Base-by-base conservation (phyloP, 2,329 filamentous ascomycete genomes). In the Clonostachys rhizophaga region DNA sequence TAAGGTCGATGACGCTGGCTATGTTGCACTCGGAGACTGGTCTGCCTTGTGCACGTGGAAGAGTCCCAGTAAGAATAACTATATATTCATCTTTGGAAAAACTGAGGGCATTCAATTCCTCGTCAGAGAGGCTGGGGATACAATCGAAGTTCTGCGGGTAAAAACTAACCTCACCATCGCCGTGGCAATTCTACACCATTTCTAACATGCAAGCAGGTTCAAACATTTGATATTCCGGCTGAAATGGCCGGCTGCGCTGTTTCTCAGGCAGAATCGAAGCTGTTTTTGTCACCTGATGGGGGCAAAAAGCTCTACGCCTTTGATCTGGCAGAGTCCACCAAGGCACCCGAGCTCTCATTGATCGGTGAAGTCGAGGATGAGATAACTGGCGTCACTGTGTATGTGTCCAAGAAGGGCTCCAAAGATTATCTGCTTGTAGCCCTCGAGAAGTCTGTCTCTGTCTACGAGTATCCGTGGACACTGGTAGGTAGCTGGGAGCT, bases 51-150 rank as follows among this genome's bases (percentile, higher is more conserved):
- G 73, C 53, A 57, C 62, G 10, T 75, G 70, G 71, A 68, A 61
- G 50, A 71, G 66, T 45, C 54, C 54, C 16, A 68, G 63, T 16
- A 65, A 64, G 3, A 67, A 70, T 40, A 60, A 68, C 34, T 75
- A 75, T 47, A 44, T 75, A 5, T 75, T 65, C 50, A 53, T 75
- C 11, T 74, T 75, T 47, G 71, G 71, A 6, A 75, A 75, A 54
- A 57, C 52, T 1, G 54, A 67, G 37, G 65, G 58, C 2, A 57
- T 66, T 11, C 63, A 73, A 18, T 62, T 69, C 12, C 57, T 75
- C 0, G 42, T 74, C 5, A 60, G 67, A 6, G 50, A 57, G 18
- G 52, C 34, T 0, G 54, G 59, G 10, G 55, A 51, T 10, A 47
- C 54, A 2, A 45, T 64, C 11, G 64, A 72, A 48, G 52, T 74